Conservation (phyloP, 768 basidiomycete species). For the Xerocomellus amylosporus region DNA sequence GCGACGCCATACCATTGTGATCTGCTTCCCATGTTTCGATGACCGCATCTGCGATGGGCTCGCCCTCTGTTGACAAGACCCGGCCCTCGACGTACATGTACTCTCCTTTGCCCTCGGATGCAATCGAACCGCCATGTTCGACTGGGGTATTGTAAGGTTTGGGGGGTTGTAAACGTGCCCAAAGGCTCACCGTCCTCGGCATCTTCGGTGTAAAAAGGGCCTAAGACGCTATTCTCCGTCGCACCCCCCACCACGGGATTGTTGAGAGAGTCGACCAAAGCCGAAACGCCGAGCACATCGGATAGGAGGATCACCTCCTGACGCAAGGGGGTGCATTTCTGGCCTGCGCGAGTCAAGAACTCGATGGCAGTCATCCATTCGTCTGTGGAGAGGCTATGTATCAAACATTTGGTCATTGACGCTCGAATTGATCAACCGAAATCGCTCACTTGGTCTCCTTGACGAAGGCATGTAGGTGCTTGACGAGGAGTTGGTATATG, state of each 20-base stretch:
- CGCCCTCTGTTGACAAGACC: conserved; percentile 55
- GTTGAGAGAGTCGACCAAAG: conserved; percentile 73
- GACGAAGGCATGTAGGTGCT: conserved; percentile 73
- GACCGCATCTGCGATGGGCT: conserved; percentile 59
- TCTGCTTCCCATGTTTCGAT: conserved; percentile 90
- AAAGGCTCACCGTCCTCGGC: conserved; percentile 58
- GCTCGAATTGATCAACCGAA: neutral
- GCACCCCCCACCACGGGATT: conserved; percentile 59
- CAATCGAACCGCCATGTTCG: conserved; percentile 67
- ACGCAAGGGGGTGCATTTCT: conserved; percentile 67
- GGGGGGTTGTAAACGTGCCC: neutral
- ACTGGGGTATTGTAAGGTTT: conserved; percentile 39
- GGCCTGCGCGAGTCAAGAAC: conserved; percentile 73
- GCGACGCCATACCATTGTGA: conserved; percentile 42
- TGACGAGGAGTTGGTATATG: conserved; percentile 51
- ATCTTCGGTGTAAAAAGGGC: conserved; percentile 81
- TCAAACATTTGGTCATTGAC: neutral
- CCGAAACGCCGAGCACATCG: conserved; percentile 74
- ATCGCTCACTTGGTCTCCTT: conserved; percentile 57
- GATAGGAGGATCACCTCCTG: conserved; percentile 87
- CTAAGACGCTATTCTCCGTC: conserved; percentile 75
- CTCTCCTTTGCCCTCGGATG: conserved; percentile 84
- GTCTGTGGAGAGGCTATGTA: conserved; percentile 61
- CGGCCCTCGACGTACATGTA: conserved; percentile 80
- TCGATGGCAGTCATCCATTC: conserved; percentile 83